Conservation (phyloP, 805 yeast species). For the Starmerella powellii region DNA sequence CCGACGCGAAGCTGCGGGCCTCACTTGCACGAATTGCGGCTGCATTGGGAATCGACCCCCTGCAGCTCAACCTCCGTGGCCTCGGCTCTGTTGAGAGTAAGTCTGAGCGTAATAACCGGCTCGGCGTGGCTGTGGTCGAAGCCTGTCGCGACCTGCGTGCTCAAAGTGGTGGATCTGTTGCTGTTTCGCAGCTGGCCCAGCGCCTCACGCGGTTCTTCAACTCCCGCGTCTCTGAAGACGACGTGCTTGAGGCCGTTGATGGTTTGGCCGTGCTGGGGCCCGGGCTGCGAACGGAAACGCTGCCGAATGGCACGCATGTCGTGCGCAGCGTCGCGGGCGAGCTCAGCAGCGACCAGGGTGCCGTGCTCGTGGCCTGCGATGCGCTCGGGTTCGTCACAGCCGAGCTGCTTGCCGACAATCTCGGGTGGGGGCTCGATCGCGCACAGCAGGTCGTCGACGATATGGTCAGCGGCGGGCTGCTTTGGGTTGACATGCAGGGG, state of each 20-base stretch:
- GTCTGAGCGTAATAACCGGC: constrained; percentile 49
- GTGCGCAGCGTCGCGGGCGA: constrained; percentile 54
- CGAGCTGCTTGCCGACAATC: constrained; percentile 55
- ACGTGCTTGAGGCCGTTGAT: constrained; percentile 45
- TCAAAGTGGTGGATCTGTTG: constrained; percentile 71
- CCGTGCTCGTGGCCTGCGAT: constrained; percentile 62
- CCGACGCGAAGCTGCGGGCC: constrained; percentile 50
- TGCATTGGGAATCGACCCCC: constrained; percentile 75
- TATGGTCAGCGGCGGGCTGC: constrained; percentile 66
- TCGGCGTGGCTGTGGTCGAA: constrained; percentile 66
- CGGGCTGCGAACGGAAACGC: constrained; percentile 52
- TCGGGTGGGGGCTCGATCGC: constrained; percentile 57
- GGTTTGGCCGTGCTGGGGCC: constrained; percentile 49
- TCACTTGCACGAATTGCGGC: constrained; percentile 68
- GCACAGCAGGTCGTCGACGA: constrained; percentile 56
- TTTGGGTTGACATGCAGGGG: constrained; percentile 63
- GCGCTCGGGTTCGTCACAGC: constrained; percentile 63
- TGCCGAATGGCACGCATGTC: constrained; percentile 44
- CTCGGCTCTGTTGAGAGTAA: constrained; percentile 28
- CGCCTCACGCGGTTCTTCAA: constrained; percentile 21
- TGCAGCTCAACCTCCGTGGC: constrained; percentile 33
- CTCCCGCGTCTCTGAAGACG: constrained; percentile 31
- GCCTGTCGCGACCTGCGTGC: constrained; percentile 56
- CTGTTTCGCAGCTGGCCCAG: constrained; percentile 41
- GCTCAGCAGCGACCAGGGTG: constrained; percentile 54